Percentiles rank a stretch among this genome's conserved stretches.
Evolutionary conservation across 2,329 filamentous ascomycete species (phyloP).

Genomic region (Ascomycota sp.): DNA sequence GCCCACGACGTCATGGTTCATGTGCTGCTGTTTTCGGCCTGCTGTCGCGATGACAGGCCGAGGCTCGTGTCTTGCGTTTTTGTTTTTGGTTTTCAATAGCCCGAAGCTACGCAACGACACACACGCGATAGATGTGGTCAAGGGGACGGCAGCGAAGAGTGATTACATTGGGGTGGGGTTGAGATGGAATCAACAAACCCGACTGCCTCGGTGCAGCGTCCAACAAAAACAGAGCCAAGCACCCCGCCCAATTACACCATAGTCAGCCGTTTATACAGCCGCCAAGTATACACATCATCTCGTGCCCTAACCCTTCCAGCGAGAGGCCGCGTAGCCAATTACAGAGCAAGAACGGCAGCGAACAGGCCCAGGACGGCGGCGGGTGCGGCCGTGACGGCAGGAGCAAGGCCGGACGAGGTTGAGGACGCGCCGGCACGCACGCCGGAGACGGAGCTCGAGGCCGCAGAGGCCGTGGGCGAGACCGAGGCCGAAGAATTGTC

Average conservation of each 20-base stretch:
- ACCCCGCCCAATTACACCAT: too few relatives aligned
- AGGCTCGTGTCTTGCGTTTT: too few relatives aligned
- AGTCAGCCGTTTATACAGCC: too few relatives aligned
- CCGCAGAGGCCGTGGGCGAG: background rate
- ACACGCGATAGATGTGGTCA: too few relatives aligned
- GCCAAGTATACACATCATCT: too few relatives aligned
- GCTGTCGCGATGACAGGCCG: too few relatives aligned
- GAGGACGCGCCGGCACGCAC: slow-evolving; percentile 5
- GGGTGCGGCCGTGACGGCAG: slow-evolving; percentile 7
- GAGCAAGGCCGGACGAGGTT: slow-evolving; percentile 5
- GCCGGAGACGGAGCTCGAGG: background rate
- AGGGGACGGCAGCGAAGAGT: too few relatives aligned
- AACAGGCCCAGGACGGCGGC: slow-evolving; percentile 24
- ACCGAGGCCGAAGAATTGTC: slow-evolving; percentile 2
- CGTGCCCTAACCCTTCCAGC: too few relatives aligned
- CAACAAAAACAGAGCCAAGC: background rate
- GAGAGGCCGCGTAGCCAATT: slow-evolving; percentile 6
- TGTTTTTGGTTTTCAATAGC: too few relatives aligned
- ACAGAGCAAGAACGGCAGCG: slow-evolving; percentile 28
- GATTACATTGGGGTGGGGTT: background rate
- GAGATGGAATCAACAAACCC: background rate
- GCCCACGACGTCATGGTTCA: too few relatives aligned
- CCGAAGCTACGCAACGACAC: too few relatives aligned
- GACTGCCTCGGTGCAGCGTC: background rate
- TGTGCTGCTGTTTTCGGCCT: too few relatives aligned